Percentiles rank a stretch among this genome's conserved stretches.
These are phyloP conservation scores for Pseudogymnoascus sp. DNA, from an alignment of 2,329 filamentous ascomycete genomes.

Conservation along the genomic window DNA sequence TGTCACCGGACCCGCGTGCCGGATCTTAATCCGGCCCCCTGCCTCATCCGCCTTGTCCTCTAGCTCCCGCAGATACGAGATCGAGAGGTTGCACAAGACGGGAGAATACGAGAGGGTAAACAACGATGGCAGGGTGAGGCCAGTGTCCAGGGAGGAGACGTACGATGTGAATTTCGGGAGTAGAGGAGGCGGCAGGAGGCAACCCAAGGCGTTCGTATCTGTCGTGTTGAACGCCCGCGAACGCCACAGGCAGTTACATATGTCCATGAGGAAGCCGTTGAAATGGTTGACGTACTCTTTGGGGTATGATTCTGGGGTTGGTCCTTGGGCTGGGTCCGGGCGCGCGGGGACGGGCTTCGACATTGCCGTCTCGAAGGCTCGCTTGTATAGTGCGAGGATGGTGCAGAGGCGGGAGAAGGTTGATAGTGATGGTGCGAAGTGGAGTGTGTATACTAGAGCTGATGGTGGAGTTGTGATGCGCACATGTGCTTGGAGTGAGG, in stretches of 20 bases:
- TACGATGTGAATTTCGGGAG: constrained; percentile 41
- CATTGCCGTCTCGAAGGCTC: constrained; percentile 59
- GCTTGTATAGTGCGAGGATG: constrained; percentile 64
- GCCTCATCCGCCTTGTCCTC: constrained; percentile 49
- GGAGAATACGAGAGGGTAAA: constrained; percentile 54
- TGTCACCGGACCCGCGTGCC: constrained; percentile 62
- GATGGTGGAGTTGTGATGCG: constrained; percentile 61
- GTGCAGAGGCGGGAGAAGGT: constrained; percentile 60
- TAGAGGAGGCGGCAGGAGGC: constrained; percentile 36
- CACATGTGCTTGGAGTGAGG: constrained; percentile 42
- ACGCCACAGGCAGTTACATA: constrained; percentile 78
- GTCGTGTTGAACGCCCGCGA: constrained; percentile 57
- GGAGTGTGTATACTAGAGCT: constrained; percentile 59
- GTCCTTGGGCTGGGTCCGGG: constrained; percentile 26
- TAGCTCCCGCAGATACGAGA: constrained; percentile 44
- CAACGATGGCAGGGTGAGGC: constrained; percentile 38
- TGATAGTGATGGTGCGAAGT: constrained; percentile 55
- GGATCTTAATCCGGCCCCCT: constrained; percentile 32
- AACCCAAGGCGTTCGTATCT: constrained; percentile 52
- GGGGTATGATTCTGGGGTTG: constrained; percentile 38
- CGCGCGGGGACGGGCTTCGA: constrained; percentile 26
- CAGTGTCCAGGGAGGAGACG: constrained; percentile 38
- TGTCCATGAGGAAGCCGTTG: constrained; percentile 79
- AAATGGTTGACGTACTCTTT: constrained; percentile 57
- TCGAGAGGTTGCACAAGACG: constrained; percentile 45